Evolutionary conservation across 371 early-diverging fungal species (phyloP), one percentile per base, ranked within the genome.

Genomic region (Polyrhizophydium stewartii): DNA sequence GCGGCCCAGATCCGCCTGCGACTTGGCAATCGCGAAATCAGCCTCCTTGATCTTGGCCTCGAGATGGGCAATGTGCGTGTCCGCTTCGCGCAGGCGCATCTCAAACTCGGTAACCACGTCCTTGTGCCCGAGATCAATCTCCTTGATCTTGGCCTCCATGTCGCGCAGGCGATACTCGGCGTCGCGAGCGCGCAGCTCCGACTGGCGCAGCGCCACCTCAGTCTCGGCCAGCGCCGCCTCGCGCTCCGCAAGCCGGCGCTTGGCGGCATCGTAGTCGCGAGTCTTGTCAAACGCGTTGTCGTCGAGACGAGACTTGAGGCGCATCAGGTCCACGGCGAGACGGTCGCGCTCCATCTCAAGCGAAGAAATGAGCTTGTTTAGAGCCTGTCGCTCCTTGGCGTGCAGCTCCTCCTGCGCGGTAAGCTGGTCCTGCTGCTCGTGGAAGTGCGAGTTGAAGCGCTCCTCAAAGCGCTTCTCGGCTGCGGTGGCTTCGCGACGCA

Each of bases 261-360:
- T 2, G n/a, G 37, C 16, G 13, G 5, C 3, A 5, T 46, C 49
- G 2, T 10, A 2, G 1, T 37, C 37, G 6, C 37, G 27, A 1
- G 7, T 3, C 17, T 7, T 43, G n/a, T 53, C 55, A 1, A 30
- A 1, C 40, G 10, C 3, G 12, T 58, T 49, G 24, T 60, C 60
- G 7, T 67, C 56, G 31, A 63, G 57, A 1, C 63, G 49, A 17
- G 47, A n/a, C 59, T 74, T 74, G 41, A 64, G 32, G 9, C 55
- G 13, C 7, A 31, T 22, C 17, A 74, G 37, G 27, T 74, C 75
- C 9, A 22, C 37, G 22, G 65, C n/a, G 16, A 74, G 56, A 13
- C 68, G 63, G 46, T 75, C 69, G 13, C 75, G 59, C 63, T 75
- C 75, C 27, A 57, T 56, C 57, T 75, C 75, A 64, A 71, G 59